These are phyloP conservation scores for Apiospora rasikravindrae DNA, from an alignment of 2,329 filamentous ascomycete species.

Conservation along the genomic window DNA sequence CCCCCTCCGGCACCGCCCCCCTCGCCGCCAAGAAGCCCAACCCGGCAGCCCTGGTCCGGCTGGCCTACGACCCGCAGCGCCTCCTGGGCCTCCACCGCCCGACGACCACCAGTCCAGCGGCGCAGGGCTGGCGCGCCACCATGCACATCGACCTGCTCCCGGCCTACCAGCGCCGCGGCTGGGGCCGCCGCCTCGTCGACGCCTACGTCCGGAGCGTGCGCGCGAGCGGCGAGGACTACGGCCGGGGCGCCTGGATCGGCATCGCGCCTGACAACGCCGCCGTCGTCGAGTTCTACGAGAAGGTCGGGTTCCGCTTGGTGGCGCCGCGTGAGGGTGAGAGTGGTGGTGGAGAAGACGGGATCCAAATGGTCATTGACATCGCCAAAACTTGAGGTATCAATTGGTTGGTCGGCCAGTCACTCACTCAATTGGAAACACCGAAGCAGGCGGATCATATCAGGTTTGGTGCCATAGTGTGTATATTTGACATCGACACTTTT, in stretches of 20 bases:
- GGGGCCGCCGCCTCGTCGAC: slow-evolving; percentile 49
- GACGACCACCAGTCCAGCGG: slow-evolving; percentile 13
- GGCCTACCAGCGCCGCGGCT: slow-evolving; percentile 48
- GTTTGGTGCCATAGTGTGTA: not conserved
- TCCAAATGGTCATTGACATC: slow-evolving; percentile 50
- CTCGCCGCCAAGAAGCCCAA: slow-evolving; percentile 33
- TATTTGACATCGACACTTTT: not conserved
- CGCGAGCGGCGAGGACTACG: slow-evolving; percentile 33
- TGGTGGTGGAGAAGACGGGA: slow-evolving; percentile 34
- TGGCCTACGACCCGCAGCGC: slow-evolving; percentile 49
- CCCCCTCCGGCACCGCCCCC: slow-evolving; percentile 29
- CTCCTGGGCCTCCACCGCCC: too few species aligned
- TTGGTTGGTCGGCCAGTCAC: not conserved
- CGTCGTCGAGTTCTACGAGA: slow-evolving; percentile 56
- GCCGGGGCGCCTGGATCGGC: slow-evolving; percentile 50
- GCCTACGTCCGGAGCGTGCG: slow-evolving; percentile 46
- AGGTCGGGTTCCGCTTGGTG: slow-evolving; percentile 49
- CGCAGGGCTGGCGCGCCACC: slow-evolving; percentile 45
- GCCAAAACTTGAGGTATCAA: not conserved
- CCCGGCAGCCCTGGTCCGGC: slow-evolving; percentile 45
- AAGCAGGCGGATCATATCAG: not conserved
- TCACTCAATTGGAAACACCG: not conserved
- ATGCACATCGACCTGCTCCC: slow-evolving; percentile 57
- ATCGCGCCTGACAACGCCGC: slow-evolving; percentile 52
- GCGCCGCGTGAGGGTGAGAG: slow-evolving; percentile 29